Evolutionary conservation across 192 early-diverging fungal species (phyloP).

Genomic region (Dimargaris cristalligena): DNA sequence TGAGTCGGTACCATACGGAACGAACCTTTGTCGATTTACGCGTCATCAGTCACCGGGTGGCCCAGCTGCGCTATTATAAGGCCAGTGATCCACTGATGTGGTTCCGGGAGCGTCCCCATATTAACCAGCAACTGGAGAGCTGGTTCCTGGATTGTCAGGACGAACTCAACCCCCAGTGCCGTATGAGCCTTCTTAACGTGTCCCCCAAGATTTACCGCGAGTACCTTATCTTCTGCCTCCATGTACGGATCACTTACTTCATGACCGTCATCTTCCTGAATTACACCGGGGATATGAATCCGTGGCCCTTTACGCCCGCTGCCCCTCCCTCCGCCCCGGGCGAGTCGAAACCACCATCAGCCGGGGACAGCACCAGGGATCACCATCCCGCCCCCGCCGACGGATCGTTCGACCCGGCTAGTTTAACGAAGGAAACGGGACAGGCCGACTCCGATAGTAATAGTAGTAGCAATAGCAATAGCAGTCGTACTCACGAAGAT

Average conservation of each 20-base stretch:
- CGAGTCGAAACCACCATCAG: no score
- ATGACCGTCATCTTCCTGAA: constrained; percentile 5
- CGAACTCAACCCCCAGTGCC: neutral
- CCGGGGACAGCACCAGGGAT: no score
- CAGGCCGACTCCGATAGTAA: neutral
- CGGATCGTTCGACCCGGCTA: neutral
- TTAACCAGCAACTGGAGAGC: constrained; percentile 6
- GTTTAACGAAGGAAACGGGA: no score
- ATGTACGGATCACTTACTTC: neutral
- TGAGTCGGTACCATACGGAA: neutral
- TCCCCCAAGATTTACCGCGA: neutral
- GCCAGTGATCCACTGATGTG: neutral
- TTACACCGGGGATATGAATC: neutral
- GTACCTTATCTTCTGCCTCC: neutral
- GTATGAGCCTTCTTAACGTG: no score
- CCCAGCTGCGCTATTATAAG: neutral
- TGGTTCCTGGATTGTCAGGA: neutral
- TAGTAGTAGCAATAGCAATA: neutral
- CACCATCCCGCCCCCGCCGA: neutral
- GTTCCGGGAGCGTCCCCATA: neutral
- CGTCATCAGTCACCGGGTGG: constrained; percentile 4
- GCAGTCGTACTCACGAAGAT: no score
- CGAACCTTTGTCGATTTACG: neutral
- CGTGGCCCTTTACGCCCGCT: constrained; percentile 2
- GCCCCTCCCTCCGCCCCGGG: no score